A percentile compares a stretch with the other conserved stretches of the same genome.
Evolutionary conservation across 1,284 basidiomycete genomes (phyloP).

Genomic region (Fomitopsis pinicola): DNA sequence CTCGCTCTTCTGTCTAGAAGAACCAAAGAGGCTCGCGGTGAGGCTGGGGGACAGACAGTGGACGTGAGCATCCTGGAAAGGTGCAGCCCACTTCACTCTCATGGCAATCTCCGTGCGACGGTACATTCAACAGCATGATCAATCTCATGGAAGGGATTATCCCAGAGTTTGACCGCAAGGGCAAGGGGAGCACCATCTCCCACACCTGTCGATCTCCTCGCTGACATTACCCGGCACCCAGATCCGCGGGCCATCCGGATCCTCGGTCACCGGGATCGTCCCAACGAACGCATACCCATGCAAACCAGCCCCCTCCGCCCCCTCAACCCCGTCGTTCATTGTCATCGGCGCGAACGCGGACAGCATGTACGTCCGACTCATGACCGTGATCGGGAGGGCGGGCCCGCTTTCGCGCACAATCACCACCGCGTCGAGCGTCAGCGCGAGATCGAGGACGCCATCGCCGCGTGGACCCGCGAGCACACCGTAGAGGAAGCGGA

Average conservation of each 20-base stretch:
- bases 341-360: conserved; percentile 72
- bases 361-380: conserved; percentile 61
- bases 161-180: conserved; percentile 70
- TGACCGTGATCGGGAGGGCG: conserved; percentile 51
- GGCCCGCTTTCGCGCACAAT: conserved; percentile 53
- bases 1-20: conserved; percentile 65
- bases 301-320: conserved; percentile 38
- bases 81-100: conserved; percentile 25
- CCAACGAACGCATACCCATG: conserved; percentile 72
- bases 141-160: conserved; percentile 75
- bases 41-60: conserved; percentile 50
- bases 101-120: neutral
- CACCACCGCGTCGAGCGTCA: conserved; percentile 56
- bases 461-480: conserved; percentile 54
- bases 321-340: conserved; percentile 46
- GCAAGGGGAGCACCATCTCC: conserved; percentile 36
- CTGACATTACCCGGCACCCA: conserved; percentile 16
- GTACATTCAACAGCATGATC: conserved; percentile 45
- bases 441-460: conserved; percentile 57
- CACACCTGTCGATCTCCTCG: neutral
- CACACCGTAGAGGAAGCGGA: conserved; percentile 55
- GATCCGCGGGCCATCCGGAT: conserved; percentile 68
- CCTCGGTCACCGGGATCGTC: conserved; percentile 68
- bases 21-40: conserved; percentile 32
- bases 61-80: conserved; percentile 74